Evolutionary conservation across 352 stramenopile species (phyloP), one percentile per base, ranked within the genome.

Genomic region (Pythium dissotocum): DNA sequence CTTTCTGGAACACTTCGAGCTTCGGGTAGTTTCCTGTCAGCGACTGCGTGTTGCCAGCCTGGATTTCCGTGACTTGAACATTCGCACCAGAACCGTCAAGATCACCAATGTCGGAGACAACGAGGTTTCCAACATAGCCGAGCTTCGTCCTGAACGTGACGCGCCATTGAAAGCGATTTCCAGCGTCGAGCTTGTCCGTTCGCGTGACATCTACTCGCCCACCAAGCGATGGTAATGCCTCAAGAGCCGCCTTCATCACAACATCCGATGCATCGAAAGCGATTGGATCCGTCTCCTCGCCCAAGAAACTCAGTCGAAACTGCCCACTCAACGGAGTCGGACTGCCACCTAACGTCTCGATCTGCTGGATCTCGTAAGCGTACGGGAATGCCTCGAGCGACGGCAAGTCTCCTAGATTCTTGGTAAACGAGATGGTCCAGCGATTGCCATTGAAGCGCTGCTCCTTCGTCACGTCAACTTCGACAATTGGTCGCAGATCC

Each of bases 391-490:
- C 89, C 57, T 93, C 75, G 13, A 99, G 58, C n/a, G 93, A 63
- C 0, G 89, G 92, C 21, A 99, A 65, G 68, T 99, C 97, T n/a
- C 97, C 97, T 7, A 98, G 63, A 71, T 97, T 97, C 59, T 96
- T 94, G 0, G 92, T 98, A 63, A 99, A 99, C 21, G 96, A 98
- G 21, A 99, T 85, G 9, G 85, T 97, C 95, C 95, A 99, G 26
- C 89, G 84, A 75, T 98, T 91, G 53, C 93, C 78, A 77, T 91
- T 93, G 58, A 83, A 86, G 8, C 88, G 71, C 33, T 92, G 77
- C 32, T 92, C 78, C 53, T 87, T 83, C 18, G 67, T 71, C 16
- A 94, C 86, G 57, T 95, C 87, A 0, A 95, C 86, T 69, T 94
- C 65, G 9, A 69, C 59, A 8, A 96, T 77, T 1, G 67, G 64